Conservation (phyloP, 129 eudicot species). For the carrot (Daucus carota) region DNA sequence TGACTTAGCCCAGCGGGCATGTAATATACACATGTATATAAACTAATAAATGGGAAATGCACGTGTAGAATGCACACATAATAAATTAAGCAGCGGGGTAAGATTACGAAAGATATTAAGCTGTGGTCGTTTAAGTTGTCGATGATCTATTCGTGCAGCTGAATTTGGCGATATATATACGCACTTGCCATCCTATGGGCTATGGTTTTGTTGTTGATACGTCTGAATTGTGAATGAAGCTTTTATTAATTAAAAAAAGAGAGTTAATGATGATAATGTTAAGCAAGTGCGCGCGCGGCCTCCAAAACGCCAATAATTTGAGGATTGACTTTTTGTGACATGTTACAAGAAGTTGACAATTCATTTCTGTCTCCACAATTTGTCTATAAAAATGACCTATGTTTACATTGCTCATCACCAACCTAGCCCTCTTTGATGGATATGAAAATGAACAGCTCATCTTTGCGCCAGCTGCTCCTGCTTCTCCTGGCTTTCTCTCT, state of each 20-base stretch:
- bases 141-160: too few species aligned
- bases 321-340: neutral
- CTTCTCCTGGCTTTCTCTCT: constrained; percentile 2
- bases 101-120: neutral
- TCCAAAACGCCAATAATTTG: neutral
- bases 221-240: neutral
- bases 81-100: neutral
- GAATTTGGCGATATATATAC: neutral
- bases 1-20: too few species aligned
- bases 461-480: neutral
- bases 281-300: constrained; percentile 3
- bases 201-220: neutral
- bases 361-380: neutral
- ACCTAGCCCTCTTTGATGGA: neutral
- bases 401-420: neutral
- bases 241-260: neutral
- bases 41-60: too few species aligned
- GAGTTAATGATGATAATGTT: neutral
- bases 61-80: neutral
- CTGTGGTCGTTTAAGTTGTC: neutral
- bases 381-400: neutral
- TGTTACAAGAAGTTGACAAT: neutral
- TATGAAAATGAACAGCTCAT: neutral
- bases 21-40: too few species aligned
- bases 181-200: neutral